Base-by-base conservation (phyloP, 2,329 filamentous ascomycete genomes). In the Calycina herbarum region DNA sequence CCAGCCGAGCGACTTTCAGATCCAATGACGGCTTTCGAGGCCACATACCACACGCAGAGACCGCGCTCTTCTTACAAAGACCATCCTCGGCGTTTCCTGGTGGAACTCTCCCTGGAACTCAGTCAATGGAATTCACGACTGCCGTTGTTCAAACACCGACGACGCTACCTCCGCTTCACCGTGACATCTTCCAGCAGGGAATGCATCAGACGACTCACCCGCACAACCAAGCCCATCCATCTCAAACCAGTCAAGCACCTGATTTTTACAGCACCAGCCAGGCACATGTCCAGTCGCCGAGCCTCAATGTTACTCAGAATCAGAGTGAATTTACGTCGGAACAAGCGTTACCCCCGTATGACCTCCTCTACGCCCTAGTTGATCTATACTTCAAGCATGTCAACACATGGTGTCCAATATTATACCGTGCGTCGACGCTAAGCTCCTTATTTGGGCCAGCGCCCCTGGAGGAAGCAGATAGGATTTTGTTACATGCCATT, bases 341-440 rank as follows among this genome's bases (percentile, higher is more conserved):
- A 71, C 84, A 88, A 61, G 89, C 91, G 65, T 83, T 93, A 33
- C 90, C 90, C 1, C 90, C 90, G 1, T 92, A 92, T 71, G 89
- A 92, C 73, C 79, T 93, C 5, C 79, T 93, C 0, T 93, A 92
- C 72, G 84, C 87, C 1, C 78, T 93, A 11, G 89, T 90, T 6
- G 90, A 93, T 71, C 81, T 93, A 0, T 93, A 92, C 75, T 93
- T 93, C 73, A 91, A 92, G 68, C 88, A 93, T 73, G 86, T 93
- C 75, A 92, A 93, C 73, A 90, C 89, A 0, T 93, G 90, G 89
- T 96, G 93, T 75, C 93, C 94, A 0, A 95, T 97, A 29, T 81
- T 97, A n/a, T 92, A 97, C 77, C 87, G 92, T 27, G 88, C 91
- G 73, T 88, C 90, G 3, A 96, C 93, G 0, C 78, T 97, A 8